Percentiles rank a stretch among this genome's conserved stretches.
Conservation (phyloP, 306 rosid genomes). For the Cajanus cajan region DNA sequence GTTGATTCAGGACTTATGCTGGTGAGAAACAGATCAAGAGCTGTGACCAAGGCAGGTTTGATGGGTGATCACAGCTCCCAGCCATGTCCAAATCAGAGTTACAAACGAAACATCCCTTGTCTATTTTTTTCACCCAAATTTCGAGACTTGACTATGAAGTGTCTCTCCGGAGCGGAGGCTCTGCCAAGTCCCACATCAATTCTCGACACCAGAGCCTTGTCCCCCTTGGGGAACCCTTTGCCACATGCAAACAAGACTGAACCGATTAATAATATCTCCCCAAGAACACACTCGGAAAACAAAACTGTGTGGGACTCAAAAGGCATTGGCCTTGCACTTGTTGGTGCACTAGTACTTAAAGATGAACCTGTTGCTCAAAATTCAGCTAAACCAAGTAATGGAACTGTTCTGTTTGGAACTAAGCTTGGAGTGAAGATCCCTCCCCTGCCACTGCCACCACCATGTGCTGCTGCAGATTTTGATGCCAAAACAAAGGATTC, state of each 20-base stretch:
- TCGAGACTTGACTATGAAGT: constrained; percentile 51
- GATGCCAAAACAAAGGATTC: constrained; percentile 39
- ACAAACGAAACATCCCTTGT: constrained; percentile 41
- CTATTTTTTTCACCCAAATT: constrained; percentile 68
- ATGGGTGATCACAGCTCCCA: constrained; percentile 77
- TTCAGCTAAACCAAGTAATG: constrained; percentile 19
- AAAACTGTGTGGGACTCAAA: constrained; percentile 46
- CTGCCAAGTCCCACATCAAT: constrained; percentile 71
- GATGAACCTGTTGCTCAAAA: constrained; percentile 32
- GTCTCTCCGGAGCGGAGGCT: constrained; percentile 48
- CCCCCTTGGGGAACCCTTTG: constrained; percentile 47
- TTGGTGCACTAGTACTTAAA: constrained; percentile 46
- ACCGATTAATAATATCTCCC: constrained; percentile 9
- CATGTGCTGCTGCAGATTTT: constrained; percentile 28
- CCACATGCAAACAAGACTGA: constrained; percentile 29
- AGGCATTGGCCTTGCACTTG: constrained; percentile 71
- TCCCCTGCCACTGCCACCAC: neutral
- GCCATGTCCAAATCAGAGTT: constrained; percentile 44
- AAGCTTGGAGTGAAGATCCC: constrained; percentile 70
- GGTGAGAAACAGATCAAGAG: constrained; percentile 80
- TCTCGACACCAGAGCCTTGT: constrained; percentile 56
- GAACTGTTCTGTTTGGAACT: constrained; percentile 53
- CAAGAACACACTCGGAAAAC: constrained; percentile 36
- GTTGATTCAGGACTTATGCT: constrained; percentile 42
- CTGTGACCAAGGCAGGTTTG: constrained; percentile 66